These are phyloP conservation scores for Trichoderma asperellum DNA, from an alignment of 2,329 filamentous ascomycete species.

Conservation along the genomic window DNA sequence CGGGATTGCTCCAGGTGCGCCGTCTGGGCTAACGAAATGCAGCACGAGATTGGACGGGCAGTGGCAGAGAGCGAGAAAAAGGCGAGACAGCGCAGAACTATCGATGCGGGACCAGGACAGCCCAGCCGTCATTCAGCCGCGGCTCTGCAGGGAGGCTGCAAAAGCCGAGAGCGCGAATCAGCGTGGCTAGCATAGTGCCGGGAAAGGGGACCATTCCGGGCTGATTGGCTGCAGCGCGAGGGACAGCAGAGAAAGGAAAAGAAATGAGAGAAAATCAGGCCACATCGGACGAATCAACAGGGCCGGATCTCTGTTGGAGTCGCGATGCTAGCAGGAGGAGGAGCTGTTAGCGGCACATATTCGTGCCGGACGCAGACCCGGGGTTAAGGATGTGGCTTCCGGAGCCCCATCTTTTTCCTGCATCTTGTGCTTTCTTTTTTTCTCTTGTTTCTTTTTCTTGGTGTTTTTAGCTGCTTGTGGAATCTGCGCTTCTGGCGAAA, in stretches of 20 bases:
- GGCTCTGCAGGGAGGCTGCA: not conserved
- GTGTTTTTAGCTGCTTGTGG: not conserved
- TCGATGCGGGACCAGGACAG: constrained; percentile 15
- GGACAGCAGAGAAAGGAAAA: not conserved
- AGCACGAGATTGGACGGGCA: constrained; percentile 17
- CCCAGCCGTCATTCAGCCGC: constrained; percentile 18
- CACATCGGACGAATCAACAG: constrained; percentile 17
- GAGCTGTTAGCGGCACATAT: constrained; percentile 1
- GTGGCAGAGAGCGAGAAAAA: not conserved
- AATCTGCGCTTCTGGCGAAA: not conserved
- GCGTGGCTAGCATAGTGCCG: not conserved
- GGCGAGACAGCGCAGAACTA: not conserved
- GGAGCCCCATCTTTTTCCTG: not conserved
- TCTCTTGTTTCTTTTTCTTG: not conserved
- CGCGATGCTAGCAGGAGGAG: not conserved
- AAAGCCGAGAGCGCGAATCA: constrained; percentile 16
- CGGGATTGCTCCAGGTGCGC: constrained; percentile 17
- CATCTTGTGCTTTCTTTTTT: not conserved
- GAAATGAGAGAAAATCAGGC: constrained; percentile 12
- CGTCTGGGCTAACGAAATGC: not conserved
- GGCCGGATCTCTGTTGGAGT: not conserved
- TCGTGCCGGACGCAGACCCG: not conserved
- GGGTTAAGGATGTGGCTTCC: not conserved
- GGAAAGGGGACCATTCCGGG: constrained; percentile 3
- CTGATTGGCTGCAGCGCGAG: not conserved